phyloP scores from a whole-genome alignment of 495 filamentous ascomycete genomes.

The Aspergillus asperescens region DNA sequence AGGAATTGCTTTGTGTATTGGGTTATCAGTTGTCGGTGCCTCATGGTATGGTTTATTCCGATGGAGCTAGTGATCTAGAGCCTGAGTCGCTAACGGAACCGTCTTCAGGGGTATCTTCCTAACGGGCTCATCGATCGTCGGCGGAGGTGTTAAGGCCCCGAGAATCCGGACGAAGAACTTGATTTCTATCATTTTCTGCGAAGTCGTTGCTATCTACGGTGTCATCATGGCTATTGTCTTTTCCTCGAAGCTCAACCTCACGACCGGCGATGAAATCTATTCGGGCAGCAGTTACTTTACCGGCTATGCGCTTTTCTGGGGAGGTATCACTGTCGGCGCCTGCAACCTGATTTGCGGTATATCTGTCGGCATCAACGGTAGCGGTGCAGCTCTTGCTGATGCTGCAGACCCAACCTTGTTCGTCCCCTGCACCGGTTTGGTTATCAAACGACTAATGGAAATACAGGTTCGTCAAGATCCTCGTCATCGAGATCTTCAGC shows the following conservation, averaged over 20 bases:
- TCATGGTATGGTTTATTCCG: slow-evolving; percentile 68
- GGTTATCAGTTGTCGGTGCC: slow-evolving; percentile 90
- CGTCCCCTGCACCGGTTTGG: slow-evolving; percentile 26
- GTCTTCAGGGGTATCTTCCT: slow-evolving; percentile 92
- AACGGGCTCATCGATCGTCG: slow-evolving; percentile 96
- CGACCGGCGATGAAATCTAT: slow-evolving; percentile 49
- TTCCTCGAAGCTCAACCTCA: slow-evolving; percentile 69
- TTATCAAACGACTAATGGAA: slow-evolving; percentile 10
- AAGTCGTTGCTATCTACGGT: slow-evolving; percentile 99
- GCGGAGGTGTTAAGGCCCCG: slow-evolving; percentile 91
- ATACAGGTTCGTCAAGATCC: slow-evolving; percentile 93
- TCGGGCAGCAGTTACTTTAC: slow-evolving; percentile 78
- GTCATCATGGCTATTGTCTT: slow-evolving; percentile 99
- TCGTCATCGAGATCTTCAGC: slow-evolving; percentile 99
- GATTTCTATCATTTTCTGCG: slow-evolving; percentile 99
- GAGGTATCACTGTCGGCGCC: slow-evolving; percentile 83
- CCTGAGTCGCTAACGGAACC: slow-evolving; percentile 9
- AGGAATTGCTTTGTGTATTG: slow-evolving; percentile 92
- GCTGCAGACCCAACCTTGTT: slow-evolving; percentile 89
- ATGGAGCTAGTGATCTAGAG: too few species aligned
- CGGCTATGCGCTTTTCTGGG: slow-evolving; percentile 96
- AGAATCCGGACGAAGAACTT: slow-evolving; percentile 98
- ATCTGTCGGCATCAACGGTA: slow-evolving; percentile 96
- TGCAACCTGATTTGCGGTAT: slow-evolving; percentile 97
- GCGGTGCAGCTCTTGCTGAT: slow-evolving; percentile 92